Conservation (phyloP, 2,329 filamentous ascomycete species). For the Amauroascus niger region DNA sequence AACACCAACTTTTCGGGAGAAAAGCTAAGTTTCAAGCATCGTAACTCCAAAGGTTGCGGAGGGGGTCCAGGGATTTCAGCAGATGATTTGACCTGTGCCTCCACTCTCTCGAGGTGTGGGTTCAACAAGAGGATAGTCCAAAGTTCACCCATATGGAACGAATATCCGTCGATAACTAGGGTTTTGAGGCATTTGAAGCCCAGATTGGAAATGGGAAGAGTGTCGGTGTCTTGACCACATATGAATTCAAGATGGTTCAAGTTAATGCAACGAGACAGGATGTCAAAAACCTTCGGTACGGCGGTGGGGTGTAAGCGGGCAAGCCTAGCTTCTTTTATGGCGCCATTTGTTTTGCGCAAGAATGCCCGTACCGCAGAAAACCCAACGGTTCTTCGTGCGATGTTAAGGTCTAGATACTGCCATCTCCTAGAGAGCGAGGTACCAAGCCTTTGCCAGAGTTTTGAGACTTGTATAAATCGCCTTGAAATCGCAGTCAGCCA, state of each 20-base stretch:
- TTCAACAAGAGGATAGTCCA: slow-evolving; percentile 15
- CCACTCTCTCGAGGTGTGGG: slow-evolving; percentile 15
- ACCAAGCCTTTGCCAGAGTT: slow-evolving; percentile 46
- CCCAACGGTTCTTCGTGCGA: slow-evolving; percentile 36
- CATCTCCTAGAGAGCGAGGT: slow-evolving; percentile 41
- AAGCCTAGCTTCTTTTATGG: slow-evolving; percentile 26
- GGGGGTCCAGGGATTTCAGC: too few species aligned
- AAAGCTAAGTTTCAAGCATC: not conserved
- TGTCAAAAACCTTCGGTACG: slow-evolving; percentile 21
- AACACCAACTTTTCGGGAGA: not conserved
- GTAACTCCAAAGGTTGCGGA: not conserved
- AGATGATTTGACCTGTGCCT: slow-evolving; percentile 2
- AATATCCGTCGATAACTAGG: slow-evolving; percentile 13
- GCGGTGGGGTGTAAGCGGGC: slow-evolving; percentile 20
- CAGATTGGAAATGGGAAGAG: slow-evolving; percentile 1
- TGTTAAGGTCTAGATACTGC: slow-evolving; percentile 45
- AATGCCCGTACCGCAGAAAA: slow-evolving; percentile 29
- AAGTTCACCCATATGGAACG: slow-evolving; percentile 10
- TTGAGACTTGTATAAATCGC: slow-evolving; percentile 45
- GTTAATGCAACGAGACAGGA: slow-evolving; percentile 23
- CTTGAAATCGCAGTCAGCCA: slow-evolving; percentile 22
- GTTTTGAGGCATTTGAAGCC: slow-evolving; percentile 15
- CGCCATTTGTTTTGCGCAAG: slow-evolving; percentile 28
- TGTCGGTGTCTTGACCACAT: not conserved
- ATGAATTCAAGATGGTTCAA: slow-evolving; percentile 26